Evolutionary conservation across 345 rosid genomes (phyloP).

Genomic region (Jatropha curcas): DNA sequence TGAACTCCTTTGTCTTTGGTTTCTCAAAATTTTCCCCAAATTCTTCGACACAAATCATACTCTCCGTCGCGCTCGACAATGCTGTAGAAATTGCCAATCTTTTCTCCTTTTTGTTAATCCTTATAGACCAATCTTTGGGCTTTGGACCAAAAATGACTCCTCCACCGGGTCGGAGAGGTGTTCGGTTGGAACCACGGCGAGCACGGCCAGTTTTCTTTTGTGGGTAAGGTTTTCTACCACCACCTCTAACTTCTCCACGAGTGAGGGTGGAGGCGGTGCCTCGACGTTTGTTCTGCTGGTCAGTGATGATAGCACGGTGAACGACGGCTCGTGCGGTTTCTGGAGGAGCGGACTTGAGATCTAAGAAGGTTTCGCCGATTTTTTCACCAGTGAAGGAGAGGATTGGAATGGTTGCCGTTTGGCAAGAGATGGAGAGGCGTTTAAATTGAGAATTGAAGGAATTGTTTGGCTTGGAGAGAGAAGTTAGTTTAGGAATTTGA

Average conservation of each 20-base stretch:
- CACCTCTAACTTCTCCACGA: conserved; percentile 88
- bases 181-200: conserved; percentile 67
- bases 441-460: conserved; percentile 23
- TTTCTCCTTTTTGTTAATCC: conserved; percentile 87
- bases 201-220: conserved; percentile 94
- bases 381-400: conserved; percentile 80
- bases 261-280: conserved; percentile 93
- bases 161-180: conserved; percentile 87
- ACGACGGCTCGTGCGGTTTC: conserved; percentile 79
- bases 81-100: conserved; percentile 81
- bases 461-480: conserved; percentile 18
- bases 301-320: conserved; percentile 81
- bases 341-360: conserved; percentile 75
- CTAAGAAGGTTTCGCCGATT: conserved; percentile 75
- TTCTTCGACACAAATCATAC: conserved; percentile 76
- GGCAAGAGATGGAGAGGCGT: conserved; percentile 49
- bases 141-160: conserved; percentile 89
- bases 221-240: conserved; percentile 79
- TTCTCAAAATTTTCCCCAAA: conserved; percentile 69
- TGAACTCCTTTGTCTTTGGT: conserved; percentile 80
- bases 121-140: conserved; percentile 89
- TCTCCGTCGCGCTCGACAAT: conserved; percentile 62
- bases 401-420: conserved; percentile 63
- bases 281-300: conserved; percentile 80
- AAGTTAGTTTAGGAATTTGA: conserved; percentile 23